Evolutionary conservation across 2,329 filamentous ascomycete genomes (phyloP), one percentile per base, ranked within the genome.

Genomic region (Penicillium sp.): DNA sequence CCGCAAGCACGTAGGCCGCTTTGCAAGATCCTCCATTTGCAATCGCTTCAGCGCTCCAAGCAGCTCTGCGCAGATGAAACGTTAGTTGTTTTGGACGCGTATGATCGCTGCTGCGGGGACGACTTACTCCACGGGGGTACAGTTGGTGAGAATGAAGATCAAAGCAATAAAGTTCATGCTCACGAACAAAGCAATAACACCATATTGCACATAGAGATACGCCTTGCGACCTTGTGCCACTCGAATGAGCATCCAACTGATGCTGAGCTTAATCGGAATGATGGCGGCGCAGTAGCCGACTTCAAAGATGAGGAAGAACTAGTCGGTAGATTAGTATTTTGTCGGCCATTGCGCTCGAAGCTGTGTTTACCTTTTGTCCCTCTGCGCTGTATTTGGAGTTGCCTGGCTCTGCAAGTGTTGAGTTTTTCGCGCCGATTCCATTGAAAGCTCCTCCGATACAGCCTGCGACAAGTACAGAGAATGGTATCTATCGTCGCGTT

Each of bases 301-400:
- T 55, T 66, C 62, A 41, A 66, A 66, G n/a, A 65, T 59, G 5
- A 66, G 54, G 46, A 64, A 66, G 51, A 61, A 64, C 61, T 63
- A 21, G 16, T 3, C n/a, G 38, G 21, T 5, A 9, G 16, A 40
- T 40, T 13, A 40, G 38, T 40, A 5, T 21, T 40, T 6, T 16
- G 16, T 2, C n/a, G n/a, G 14, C 1, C 5, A 39, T 5, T 8
- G 7, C 14, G 3, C 11, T 16, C 36, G 14, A 39, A 16, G 5
- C 7, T 9, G 16, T 16, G 38, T 32, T 41, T 43, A 62, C 60
- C 56, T 65, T 65, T 16, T 64, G 55, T 8, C 59, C 62, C 24
- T 51, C 48, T 0, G 53, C 50, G 39, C 38, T 34, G 29, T 65
- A 65, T n/a, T 58, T 55, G 27, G 34, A 44, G 39, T 65, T 63